A percentile compares a stretch with the other conserved stretches of the same genome.
phyloP scores from a whole-genome alignment of 805 yeast species.

The Metschnikowia reukaufii region DNA sequence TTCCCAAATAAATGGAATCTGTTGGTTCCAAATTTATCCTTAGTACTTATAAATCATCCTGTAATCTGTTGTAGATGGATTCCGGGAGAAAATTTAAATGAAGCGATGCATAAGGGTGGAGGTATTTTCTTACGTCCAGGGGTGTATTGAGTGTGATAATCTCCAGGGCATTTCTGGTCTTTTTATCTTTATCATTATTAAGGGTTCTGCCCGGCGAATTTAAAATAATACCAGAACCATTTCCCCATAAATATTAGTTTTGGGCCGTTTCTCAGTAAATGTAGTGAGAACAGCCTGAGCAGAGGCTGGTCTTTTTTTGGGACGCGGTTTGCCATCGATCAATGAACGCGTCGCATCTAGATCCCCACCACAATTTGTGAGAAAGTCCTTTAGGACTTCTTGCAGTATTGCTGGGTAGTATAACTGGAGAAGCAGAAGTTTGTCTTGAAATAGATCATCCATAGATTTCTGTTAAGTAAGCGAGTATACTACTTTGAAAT shows the following conservation, averaged over 20 bases:
- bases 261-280: slow-evolving; percentile 3
- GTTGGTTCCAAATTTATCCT: slow-evolving; percentile 38
- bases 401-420: slow-evolving; percentile 46
- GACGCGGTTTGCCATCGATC: slow-evolving; percentile 32
- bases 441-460: slow-evolving; percentile 23
- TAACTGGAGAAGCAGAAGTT: slow-evolving; percentile 34
- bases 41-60: slow-evolving; percentile 44
- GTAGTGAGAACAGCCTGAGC: slow-evolving; percentile 13
- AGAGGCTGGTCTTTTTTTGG: slow-evolving; percentile 18
- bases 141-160: slow-evolving; percentile 49
- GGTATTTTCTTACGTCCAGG: slow-evolving; percentile 47
- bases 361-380: slow-evolving; percentile 56
- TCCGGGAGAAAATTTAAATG: slow-evolving; percentile 53
- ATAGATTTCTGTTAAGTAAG: neutral
- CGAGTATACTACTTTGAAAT: neutral
- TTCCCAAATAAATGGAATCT: slow-evolving; percentile 65
- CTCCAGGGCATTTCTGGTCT: slow-evolving; percentile 9
- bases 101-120: slow-evolving; percentile 51
- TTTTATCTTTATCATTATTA: slow-evolving; percentile 4
- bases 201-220: too few relatives aligned
- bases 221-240: too few relatives aligned
- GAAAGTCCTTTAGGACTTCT: slow-evolving; percentile 48
- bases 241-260: too few relatives aligned
- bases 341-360: slow-evolving; percentile 40
- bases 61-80: slow-evolving; percentile 46